Conservation (phyloP, 768 basidiomycete genomes). For the Kwoniella dendrophila region DNA sequence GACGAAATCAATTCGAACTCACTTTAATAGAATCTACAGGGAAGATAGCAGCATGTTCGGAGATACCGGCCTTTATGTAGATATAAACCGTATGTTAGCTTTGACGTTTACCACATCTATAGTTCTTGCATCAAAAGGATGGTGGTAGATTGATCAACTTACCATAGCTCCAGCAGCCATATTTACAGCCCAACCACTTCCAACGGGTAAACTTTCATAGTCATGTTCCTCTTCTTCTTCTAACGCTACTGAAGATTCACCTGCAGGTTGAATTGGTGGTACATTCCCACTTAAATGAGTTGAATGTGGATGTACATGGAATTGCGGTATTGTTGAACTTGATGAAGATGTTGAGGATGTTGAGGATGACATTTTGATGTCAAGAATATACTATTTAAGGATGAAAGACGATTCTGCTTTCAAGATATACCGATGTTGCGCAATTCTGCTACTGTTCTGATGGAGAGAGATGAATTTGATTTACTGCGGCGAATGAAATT, state of each 20-base stretch:
- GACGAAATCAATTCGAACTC: slow-evolving; percentile 43
- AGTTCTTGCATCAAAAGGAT: too few species aligned
- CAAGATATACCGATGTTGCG: too few species aligned
- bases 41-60: slow-evolving; percentile 98
- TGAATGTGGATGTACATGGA: slow-evolving; percentile 39
- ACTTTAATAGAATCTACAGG: slow-evolving; percentile 99
- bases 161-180: slow-evolving; percentile 97
- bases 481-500: too few species aligned
- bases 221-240: slow-evolving; percentile 62
- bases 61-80: slow-evolving; percentile 83
- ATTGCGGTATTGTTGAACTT: slow-evolving; percentile 7
- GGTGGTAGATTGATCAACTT: slow-evolving; percentile 54
- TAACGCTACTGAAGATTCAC: slow-evolving; percentile 27
- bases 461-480: too few species aligned
- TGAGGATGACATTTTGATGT: slow-evolving; percentile 22
- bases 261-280: slow-evolving; percentile 21
- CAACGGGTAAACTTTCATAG: slow-evolving; percentile 71
- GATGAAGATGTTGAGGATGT: slow-evolving; percentile 24
- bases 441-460: too few species aligned
- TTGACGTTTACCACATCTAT: neutral
- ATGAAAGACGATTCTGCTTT: too few species aligned
- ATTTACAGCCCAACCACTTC: slow-evolving; percentile 82
- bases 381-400: too few species aligned
- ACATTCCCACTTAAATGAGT: slow-evolving; percentile 20
- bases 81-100: neutral